Percentiles rank a stretch among this genome's conserved stretches.
Evolutionary conservation across 2,329 filamentous ascomycete genomes (phyloP).

Genomic region (Pseudocercospora macadamiae): DNA sequence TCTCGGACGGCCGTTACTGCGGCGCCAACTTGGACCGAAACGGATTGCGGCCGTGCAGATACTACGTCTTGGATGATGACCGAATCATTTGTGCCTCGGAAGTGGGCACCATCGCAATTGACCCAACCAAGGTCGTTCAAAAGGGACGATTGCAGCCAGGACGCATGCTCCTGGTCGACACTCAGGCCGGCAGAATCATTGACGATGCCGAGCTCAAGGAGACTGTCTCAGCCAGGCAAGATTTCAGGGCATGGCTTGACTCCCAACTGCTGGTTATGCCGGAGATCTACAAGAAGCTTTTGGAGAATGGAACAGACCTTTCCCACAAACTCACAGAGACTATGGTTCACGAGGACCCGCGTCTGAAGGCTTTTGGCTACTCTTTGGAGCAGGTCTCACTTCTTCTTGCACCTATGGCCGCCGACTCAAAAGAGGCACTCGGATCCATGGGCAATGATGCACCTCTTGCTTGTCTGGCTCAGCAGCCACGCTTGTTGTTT

Average conservation of each 20-base stretch:
- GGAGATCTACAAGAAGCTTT: conserved; percentile 67
- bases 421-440: conserved; percentile 94
- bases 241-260: conserved; percentile 88
- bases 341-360: conserved; percentile 79
- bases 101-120: conserved; percentile 88
- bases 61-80: conserved; percentile 95
- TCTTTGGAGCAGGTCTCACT: conserved; percentile 94
- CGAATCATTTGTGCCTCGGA: conserved; percentile 97
- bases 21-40: conserved; percentile 97
- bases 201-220: conserved; percentile 91
- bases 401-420: conserved; percentile 91
- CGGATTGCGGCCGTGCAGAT: conserved; percentile 90
- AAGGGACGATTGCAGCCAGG: conserved; percentile 94
- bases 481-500: conserved; percentile 83
- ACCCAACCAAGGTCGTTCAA: conserved; percentile 85
- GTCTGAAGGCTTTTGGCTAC: conserved; percentile 87
- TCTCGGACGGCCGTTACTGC: conserved; percentile 94
- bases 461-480: conserved; percentile 86
- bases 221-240: conserved; percentile 80
- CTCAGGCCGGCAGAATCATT: conserved; percentile 86
- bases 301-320: conserved; percentile 64
- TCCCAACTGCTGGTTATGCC: conserved; percentile 82
- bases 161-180: conserved; percentile 95
- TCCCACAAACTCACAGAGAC: conserved; percentile 67
- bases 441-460: conserved; percentile 98